Conservation (phyloP, 352 stramenopile genomes). For the Globisporangium camurandrum region DNA sequence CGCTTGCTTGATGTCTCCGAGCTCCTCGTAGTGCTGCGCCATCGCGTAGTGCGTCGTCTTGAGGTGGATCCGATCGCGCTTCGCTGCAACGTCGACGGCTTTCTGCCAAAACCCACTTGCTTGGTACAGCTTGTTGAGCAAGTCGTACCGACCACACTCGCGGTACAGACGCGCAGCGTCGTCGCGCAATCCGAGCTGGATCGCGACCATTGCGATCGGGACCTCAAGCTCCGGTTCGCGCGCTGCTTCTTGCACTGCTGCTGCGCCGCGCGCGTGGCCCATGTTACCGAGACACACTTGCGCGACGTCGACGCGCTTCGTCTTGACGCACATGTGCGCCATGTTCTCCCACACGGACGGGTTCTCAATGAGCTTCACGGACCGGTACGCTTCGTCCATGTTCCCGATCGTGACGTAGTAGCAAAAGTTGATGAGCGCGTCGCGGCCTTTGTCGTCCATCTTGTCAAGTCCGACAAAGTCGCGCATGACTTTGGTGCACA, state of each 20-base stretch:
- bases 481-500: constrained; percentile 85
- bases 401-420: constrained; percentile 94
- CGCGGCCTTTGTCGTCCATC: constrained; percentile 75
- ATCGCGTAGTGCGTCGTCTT: constrained; percentile 88
- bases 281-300: constrained; percentile 94
- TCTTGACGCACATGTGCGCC: constrained; percentile 95
- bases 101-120: constrained; percentile 88
- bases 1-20: constrained; percentile 82
- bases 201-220: constrained; percentile 87
- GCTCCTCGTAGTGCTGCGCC: constrained; percentile 86
- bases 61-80: constrained; percentile 88
- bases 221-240: constrained; percentile 69
- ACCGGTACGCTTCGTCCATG: constrained; percentile 93
- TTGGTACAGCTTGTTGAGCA: constrained; percentile 91
- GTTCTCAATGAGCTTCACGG: constrained; percentile 91
- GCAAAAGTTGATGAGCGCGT: constrained; percentile 92
- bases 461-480: constrained; percentile 91
- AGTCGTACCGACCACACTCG: constrained; percentile 87
- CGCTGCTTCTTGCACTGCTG: constrained; percentile 78
- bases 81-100: constrained; percentile 82
- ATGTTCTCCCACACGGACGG: constrained; percentile 94
- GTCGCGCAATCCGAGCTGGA: constrained; percentile 89
- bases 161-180: constrained; percentile 89
- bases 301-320: constrained; percentile 90
- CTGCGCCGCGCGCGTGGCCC: constrained; percentile 86